Evolutionary conservation across 208 protist genomes (phyloP), one percentile per base, ranked within the genome.

Genomic region (Acanthamoeba quina): DNA sequence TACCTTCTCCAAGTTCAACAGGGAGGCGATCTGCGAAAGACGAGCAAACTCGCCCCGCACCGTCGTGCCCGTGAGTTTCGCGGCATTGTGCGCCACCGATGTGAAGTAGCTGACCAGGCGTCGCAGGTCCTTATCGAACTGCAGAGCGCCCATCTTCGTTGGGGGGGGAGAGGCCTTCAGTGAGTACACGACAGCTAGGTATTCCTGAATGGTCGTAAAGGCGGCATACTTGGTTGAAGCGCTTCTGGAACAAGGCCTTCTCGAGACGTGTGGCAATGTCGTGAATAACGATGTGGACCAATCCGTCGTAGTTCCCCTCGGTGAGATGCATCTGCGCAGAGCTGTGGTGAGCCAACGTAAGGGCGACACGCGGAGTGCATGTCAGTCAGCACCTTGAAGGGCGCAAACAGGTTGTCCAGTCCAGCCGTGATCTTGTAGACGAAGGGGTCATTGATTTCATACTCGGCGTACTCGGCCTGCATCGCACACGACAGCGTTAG

Each of bases 371-470:
- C 3, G 56, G n/a, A 68, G 62, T 68, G n/a, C 6, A n/a, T 37
- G n/a, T 11, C 5, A 37, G 1, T 29, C 15, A 15, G 70, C n/a
- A 88, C 80, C 80, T 88, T 88, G 49, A 88, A 88, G 26, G 80
- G 80, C 31, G 47, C 80, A n/a, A 88, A 88, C 52, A 88, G 49
- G 19, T 88, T 88, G 52, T 88, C 80, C 19, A 88, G 54, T 9
- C 80, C 80, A 64, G 80, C 80, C 5, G 54, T 88, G 49, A 88
- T 66, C 80, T 88, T 88, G 26, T 88, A 26, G 13, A 88, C 80
- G 15, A 88, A 88, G 47, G 80, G 80, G 31, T 88, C 80, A 49
- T 88, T 88, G n/a, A 88, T 88, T 49, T 88, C 80, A 26, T 88
- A 88, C 52, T 88, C 80, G 49, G 80, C 80, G 52, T 88, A 88